Base-by-base conservation (phyloP, 768 basidiomycete species). In the Lactifluus piperatus region DNA sequence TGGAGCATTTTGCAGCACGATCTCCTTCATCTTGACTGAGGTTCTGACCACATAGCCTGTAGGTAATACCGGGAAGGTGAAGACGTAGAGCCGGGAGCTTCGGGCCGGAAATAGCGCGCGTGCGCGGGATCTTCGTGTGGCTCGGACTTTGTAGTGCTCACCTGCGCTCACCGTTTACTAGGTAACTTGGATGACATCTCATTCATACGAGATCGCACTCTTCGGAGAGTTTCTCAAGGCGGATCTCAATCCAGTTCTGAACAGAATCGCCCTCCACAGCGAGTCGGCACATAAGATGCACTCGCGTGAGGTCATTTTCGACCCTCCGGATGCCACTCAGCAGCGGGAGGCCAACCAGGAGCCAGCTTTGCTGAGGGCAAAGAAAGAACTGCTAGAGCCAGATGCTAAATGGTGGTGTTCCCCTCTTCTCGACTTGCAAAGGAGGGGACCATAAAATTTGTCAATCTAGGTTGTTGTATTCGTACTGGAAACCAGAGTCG, bases 401-500 rank as follows among this genome's bases (percentile, higher is more conserved):
- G 78, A 80, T 62, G 71, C 79, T n/a, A 79, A 82, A 63, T 91
- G 88, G 88, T 88, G 54, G 61, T 76, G 72, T 34, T 32, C 32
- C 37, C 53, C 11, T 16, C 18, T 37, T 27, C 22, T 20, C 30
- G 14, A 48, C 49, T 9, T 24, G n/a, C 16, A 24, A 50, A 30
- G 57, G 18, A 50, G 49, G 8, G 14, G n/a, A 27, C 6, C 3
- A 26, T 27, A 44, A 6, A 46, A 36, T 9, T 6, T 11, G n/a
- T 20, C 34, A 18, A 58, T 20, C 37, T 62, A 91, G 88, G 89
- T 75, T 83, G 9, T 70, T 93, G 16, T 89, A 84, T 69, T 88
- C 89, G 24, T 88, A 86, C 68, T 74, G 90, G 56, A 90, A 89
- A 68, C 89, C 91, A 51, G 90, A 92, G 69, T 85, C 86, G n/a